Percentiles rank a stretch among this genome's conserved stretches.
Conservation (phyloP, 345 rosid genomes). For the Salix brachista region DNA sequence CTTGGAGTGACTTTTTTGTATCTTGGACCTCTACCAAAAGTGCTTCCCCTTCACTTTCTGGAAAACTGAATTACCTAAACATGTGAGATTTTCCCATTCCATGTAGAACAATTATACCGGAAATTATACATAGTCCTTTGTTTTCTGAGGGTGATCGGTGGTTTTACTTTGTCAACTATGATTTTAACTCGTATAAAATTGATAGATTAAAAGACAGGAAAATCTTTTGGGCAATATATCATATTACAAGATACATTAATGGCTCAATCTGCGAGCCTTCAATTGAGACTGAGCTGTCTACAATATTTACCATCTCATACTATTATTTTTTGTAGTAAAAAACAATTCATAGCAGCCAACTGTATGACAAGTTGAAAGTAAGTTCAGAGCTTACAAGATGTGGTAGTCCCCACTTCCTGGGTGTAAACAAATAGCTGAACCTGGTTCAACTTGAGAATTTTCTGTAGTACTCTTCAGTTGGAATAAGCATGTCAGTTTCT, state of each 20-base stretch:
- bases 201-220: not conserved
- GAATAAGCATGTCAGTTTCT: slow-evolving; percentile 69
- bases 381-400: slow-evolving; percentile 62
- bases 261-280: not conserved
- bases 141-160: not conserved
- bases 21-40: slow-evolving; percentile 81
- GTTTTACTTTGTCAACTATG: slow-evolving; percentile 10
- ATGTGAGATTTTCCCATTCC: slow-evolving; percentile 19
- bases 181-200: not conserved
- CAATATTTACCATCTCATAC: not conserved
- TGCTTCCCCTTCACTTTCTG: slow-evolving; percentile 78
- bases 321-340: not conserved
- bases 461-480: slow-evolving; percentile 72
- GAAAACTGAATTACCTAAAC: slow-evolving; percentile 51
- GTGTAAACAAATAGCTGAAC: slow-evolving; percentile 60
- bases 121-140: not conserved
- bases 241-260: not conserved
- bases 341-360: not conserved
- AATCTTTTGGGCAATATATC: not conserved
- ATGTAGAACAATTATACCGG: slow-evolving; percentile 1
- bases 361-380: not conserved
- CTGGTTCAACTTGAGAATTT: slow-evolving; percentile 51
- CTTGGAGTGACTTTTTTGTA: slow-evolving; percentile 60
- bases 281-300: not conserved
- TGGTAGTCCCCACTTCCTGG: slow-evolving; percentile 89